Conservation (phyloP, 225 moss, liverwort and hornwort genomes). For the Sphagnum tenellum region DNA sequence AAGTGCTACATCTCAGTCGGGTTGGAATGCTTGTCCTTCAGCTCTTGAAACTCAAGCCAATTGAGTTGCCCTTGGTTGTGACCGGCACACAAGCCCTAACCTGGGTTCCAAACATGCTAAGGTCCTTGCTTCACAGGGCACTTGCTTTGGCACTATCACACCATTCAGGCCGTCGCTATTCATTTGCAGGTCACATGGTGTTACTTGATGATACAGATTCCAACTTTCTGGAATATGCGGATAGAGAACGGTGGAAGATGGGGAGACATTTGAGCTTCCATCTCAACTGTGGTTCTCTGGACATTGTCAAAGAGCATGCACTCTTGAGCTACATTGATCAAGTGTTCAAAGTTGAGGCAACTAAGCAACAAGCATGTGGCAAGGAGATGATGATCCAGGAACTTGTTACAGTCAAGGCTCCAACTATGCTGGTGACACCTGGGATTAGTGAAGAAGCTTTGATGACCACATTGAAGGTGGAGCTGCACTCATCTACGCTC, state of each 20-base stretch:
- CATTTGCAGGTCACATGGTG: slow-evolving; percentile 98
- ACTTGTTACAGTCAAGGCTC: too few relatives aligned
- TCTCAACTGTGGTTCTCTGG: slow-evolving; percentile 69
- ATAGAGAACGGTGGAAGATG: slow-evolving; percentile 80
- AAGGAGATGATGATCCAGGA: slow-evolving; percentile 3
- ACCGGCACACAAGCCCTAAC: slow-evolving; percentile 68
- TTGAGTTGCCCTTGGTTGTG: slow-evolving; percentile 55
- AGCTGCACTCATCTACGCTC: too few relatives aligned
- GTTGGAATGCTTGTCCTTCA: slow-evolving; percentile 67
- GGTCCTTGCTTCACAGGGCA: slow-evolving; percentile 78
- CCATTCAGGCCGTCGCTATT: slow-evolving; percentile 89
- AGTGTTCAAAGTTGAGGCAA: slow-evolving; percentile 61
- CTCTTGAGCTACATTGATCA: slow-evolving; percentile 89
- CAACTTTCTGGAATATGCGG: slow-evolving; percentile 75
- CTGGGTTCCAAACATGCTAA: slow-evolving; percentile 61
- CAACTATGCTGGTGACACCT: too few relatives aligned
- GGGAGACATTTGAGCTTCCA: slow-evolving; percentile 75
- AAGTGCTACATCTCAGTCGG: slow-evolving; percentile 67
- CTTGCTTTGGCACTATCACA: slow-evolving; percentile 84
- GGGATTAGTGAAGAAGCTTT: too few relatives aligned
- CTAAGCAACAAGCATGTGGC: slow-evolving; percentile 27
- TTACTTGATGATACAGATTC: slow-evolving; percentile 65
- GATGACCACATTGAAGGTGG: too few relatives aligned
- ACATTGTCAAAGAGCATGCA: slow-evolving; percentile 72
- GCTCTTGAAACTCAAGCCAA: slow-evolving; percentile 63